Percentiles rank a stretch among this genome's conserved stretches.
phyloP scores from a whole-genome alignment of 495 filamentous ascomycete species.

The Cercophora sp. region DNA sequence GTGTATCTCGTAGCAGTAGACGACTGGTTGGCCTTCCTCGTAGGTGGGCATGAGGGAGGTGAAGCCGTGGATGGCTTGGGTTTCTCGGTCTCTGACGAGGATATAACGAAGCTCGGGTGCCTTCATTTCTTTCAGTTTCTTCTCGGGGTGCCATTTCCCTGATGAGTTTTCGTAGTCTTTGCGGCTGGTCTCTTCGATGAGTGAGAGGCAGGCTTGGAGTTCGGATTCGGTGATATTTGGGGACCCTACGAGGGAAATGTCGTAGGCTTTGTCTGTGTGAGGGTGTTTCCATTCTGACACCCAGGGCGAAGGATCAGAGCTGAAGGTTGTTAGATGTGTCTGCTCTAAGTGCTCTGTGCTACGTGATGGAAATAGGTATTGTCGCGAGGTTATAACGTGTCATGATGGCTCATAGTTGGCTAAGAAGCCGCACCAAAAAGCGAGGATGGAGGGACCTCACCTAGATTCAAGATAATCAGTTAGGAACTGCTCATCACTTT shows the following conservation, averaged over 20 bases:
- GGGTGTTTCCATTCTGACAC: slow-evolving; percentile 41
- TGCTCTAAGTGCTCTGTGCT: not conserved
- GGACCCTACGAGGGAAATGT: slow-evolving; percentile 46
- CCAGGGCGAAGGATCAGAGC: slow-evolving; percentile 37
- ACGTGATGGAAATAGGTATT: not conserved
- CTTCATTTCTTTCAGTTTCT: slow-evolving; percentile 73
- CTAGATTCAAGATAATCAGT: slow-evolving; percentile 38
- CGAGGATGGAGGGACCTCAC: slow-evolving; percentile 21
- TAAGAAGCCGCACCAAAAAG: too few relatives aligned
- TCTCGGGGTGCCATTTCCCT: slow-evolving; percentile 63
- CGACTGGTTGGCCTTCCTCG: slow-evolving; percentile 67
- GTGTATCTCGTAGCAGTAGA: slow-evolving; percentile 91
- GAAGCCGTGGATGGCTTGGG: slow-evolving; percentile 54
- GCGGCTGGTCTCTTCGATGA: slow-evolving; percentile 68
- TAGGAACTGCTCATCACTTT: slow-evolving; percentile 43
- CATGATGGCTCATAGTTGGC: too few relatives aligned
- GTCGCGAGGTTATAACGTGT: not conserved
- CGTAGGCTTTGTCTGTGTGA: slow-evolving; percentile 32
- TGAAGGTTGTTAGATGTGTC: too few relatives aligned
- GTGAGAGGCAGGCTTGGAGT: slow-evolving; percentile 61
- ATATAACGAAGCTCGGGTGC: slow-evolving; percentile 66
- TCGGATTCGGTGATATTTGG: slow-evolving; percentile 46
- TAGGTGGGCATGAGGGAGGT: slow-evolving; percentile 79
- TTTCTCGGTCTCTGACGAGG: slow-evolving; percentile 44
- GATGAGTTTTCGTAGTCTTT: slow-evolving; percentile 61